phyloP scores from a whole-genome alignment of 83 land plant species.

The Larix sibirica region DNA sequence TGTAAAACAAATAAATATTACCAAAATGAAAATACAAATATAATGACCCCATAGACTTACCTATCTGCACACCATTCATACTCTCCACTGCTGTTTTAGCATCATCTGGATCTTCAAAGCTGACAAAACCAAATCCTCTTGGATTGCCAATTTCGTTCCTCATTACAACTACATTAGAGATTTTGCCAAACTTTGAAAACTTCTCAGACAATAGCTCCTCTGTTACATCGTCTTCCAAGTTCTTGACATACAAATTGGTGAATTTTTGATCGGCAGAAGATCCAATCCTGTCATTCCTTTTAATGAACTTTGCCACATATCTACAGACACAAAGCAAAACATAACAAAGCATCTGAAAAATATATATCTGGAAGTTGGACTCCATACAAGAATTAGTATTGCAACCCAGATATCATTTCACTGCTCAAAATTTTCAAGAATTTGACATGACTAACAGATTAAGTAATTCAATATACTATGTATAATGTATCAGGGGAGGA shows the following conservation, averaged over 20 bases:
- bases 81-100: constrained; percentile 65
- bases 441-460: no score
- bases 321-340: constrained; percentile 25
- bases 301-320: constrained; percentile 65
- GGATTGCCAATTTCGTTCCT: constrained; percentile 67
- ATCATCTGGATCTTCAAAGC: constrained; percentile 71
- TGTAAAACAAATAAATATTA: background rate
- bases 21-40: background rate
- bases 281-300: constrained; percentile 49
- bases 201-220: constrained; percentile 58
- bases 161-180: constrained; percentile 52
- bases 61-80: constrained; percentile 63
- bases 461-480: no score
- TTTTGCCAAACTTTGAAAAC: constrained; percentile 68
- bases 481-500: no score
- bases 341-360: background rate
- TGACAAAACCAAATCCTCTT: constrained; percentile 80
- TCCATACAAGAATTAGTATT: no score
- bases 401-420: no score
- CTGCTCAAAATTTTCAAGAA: no score
- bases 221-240: constrained; percentile 63
- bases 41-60: constrained; percentile 24
- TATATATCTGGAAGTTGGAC: no score
- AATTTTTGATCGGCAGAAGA: constrained; percentile 52
- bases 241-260: constrained; percentile 78